Percentiles rank a stretch among this genome's conserved stretches.
These are phyloP conservation scores for Saxophila tyrrhenica DNA, from an alignment of 495 filamentous ascomycete species.

Conservation along the genomic window DNA sequence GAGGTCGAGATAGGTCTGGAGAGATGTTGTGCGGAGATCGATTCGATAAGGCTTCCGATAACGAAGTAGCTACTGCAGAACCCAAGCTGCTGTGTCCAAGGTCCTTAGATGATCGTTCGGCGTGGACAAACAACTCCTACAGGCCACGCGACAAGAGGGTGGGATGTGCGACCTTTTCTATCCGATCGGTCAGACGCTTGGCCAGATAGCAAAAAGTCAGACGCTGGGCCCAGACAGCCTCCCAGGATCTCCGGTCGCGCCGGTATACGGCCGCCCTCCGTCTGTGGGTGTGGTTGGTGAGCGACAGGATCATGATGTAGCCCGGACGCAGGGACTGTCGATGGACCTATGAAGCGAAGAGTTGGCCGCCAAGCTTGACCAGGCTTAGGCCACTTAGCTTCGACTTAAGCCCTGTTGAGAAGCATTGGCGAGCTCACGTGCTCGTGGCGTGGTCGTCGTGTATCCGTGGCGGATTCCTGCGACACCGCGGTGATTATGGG, in stretches of 20 bases:
- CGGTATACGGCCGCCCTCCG: background rate
- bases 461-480: too few species aligned
- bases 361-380: background rate
- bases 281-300: background rate
- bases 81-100: background rate
- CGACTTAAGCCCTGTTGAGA: background rate
- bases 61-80: background rate
- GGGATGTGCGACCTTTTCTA: background rate
- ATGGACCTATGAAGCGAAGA: background rate
- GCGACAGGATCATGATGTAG: background rate
- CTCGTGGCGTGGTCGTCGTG: background rate
- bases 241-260: too few species aligned
- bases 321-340: background rate
- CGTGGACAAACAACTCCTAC: background rate
- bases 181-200: background rate
- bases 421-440: background rate
- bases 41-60: background rate
- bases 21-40: background rate
- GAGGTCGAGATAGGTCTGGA: background rate
- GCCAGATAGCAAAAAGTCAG: background rate
- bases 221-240: background rate
- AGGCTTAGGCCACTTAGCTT: background rate
- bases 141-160: background rate
- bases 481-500: too few species aligned
- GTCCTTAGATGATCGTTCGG: background rate